Evolutionary conservation across 2,329 filamentous ascomycete genomes (phyloP), one percentile per base, ranked within the genome.

Genomic region (Colletotrichum destructivum): DNA sequence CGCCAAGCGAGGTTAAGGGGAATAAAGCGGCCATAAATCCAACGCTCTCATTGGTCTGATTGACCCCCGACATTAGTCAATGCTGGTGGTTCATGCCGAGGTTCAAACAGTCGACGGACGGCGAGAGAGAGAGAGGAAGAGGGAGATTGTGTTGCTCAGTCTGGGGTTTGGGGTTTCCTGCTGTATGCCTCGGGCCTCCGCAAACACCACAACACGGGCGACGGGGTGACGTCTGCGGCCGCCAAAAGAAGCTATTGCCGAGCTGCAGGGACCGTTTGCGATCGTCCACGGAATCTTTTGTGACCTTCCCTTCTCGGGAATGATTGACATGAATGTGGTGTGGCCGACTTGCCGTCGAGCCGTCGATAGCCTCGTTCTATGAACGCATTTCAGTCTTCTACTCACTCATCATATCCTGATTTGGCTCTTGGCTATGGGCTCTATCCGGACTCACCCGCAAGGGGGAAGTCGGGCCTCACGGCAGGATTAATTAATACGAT

Each of bases 1-100:
- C 69, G 65, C 65, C 69, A 60, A 63, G 65, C 69, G 60, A 60
- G 69, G 59, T 69, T 46, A 60, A 63, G 46, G 69, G 65, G 46
- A 69, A 71, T 71, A 71, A 69, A 47, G 54, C 69, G 65, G 69
- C 21, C 40, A 21, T 69, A n/a, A 68, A 21, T 57, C 2, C 6
- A 12, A 21, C 16, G 1, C 12, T 46, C 21, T 31, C 15, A 66
- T 70, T 71, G 68, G 62, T 21, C 26, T 26, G 31, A 1, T 35
- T 9, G 21, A 26, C 18, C 18, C 9, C 13, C 12, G 42, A 62
- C 38, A 61, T 67, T 62, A 57, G 67, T 71, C 54, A 59, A 71
- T 69, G 52, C 57, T 63, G n/a, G 15, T 54, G n/a, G 15, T 57
- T 26, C 6, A 47, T 54, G 46, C 69, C 69, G 69, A 71, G 69